Evolutionary conservation across 176 grass and related monocot species (phyloP), one percentile per base, ranked within the genome.

Genomic region (Oryza brachyantha): DNA sequence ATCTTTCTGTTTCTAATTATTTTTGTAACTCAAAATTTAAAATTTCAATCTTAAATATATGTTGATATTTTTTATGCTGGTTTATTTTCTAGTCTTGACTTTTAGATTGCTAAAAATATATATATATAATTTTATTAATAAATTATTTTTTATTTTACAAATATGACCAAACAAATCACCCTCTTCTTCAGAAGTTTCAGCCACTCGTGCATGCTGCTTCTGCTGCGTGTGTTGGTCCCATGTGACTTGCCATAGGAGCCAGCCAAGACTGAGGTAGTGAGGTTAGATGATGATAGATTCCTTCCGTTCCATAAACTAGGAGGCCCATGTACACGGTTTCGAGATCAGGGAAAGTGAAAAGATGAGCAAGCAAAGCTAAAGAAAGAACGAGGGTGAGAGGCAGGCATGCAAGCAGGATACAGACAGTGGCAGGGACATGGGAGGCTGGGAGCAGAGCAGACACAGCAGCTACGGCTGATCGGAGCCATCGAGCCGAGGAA

Each of bases 341-440:
- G 82, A 85, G 77, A 85, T 85, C 17, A 14, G 72, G 66, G 82
- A 81, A 85, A 81, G 82, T 14, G 36, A 60, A 84, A 85, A 89
- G 77, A 72, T 0, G 22, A 77, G 65, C 16, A 41, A 41, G 27
- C n/a, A n/a, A n/a, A n/a, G 52, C 26, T 48, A 79, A 63, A 75
- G 54, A 17, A 50, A 57, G 2, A 24, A 57, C 52, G 52, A 10
- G 52, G 2, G 19, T 17, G 34, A 5, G 64, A 31, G 65, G 41
- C 29, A 5, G 84, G 17, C 77, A 43, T 37, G 57, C 78, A 61
- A 4, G 74, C 28, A 25, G 65, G 59, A 9, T 52, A 21, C 46
- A 52, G 72, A 61, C 67, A 85, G 10, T 25, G 10, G 36, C 17
- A 38, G 70, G 59, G 68, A 73, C 65, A 27, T 37, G 59, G 59